Evolutionary conservation across 345 rosid species (phyloP).

Genomic region (Moricandia arvensis): DNA sequence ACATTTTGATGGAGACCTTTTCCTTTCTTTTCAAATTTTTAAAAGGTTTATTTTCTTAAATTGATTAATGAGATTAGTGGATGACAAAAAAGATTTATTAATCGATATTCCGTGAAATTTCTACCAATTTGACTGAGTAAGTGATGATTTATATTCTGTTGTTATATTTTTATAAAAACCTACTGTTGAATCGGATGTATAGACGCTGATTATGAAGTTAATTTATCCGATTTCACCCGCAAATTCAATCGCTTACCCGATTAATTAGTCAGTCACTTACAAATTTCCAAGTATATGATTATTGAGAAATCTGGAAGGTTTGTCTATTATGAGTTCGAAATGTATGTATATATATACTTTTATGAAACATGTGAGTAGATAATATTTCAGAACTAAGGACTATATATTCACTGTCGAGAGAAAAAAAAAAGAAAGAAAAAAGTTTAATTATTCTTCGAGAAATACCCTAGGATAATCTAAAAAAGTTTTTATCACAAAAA

Average conservation of each 20-base stretch:
- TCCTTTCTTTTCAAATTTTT: neutral
- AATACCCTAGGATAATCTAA: too few relatives aligned
- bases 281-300: neutral
- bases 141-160: neutral
- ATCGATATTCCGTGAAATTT: constrained; percentile 1
- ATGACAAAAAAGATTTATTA: constrained; percentile 4
- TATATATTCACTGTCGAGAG: neutral
- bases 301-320: neutral
- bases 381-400: constrained; percentile 2
- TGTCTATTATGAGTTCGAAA: too few relatives aligned
- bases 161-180: neutral
- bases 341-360: too few relatives aligned
- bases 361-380: neutral
- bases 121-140: neutral
- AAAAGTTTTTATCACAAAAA: too few relatives aligned
- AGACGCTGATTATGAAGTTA: too few relatives aligned
- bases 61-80: too few relatives aligned
- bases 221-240: too few relatives aligned
- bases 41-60: too few relatives aligned
- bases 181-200: neutral
- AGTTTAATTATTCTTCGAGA: too few relatives aligned
- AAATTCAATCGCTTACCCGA: neutral
- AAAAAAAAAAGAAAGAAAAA: neutral
- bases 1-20: constrained; percentile 24
- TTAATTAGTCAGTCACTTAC: neutral